Percentiles rank a stretch among this genome's conserved stretches.
phyloP scores from a whole-genome alignment of 129 eudicot species.

The Kitagawia praeruptora region DNA sequence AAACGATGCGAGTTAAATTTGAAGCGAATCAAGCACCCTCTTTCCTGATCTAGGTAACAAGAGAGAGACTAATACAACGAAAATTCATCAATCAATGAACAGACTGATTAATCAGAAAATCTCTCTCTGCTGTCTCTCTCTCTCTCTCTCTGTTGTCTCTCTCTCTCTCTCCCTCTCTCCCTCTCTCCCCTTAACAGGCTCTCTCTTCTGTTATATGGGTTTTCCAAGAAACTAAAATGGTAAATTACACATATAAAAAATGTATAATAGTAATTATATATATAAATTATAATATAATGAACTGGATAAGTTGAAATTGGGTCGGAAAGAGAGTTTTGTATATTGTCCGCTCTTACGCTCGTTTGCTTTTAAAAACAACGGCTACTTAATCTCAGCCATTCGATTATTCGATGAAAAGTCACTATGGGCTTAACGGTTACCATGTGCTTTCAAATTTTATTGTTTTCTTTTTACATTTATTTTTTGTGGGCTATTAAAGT shows the following conservation, averaged over 20 bases:
- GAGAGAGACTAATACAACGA: constrained; percentile 20
- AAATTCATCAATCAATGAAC: constrained; percentile 12
- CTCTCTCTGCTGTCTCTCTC: not conserved
- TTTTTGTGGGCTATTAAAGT: not conserved
- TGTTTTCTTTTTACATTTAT: not conserved
- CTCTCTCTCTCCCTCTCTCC: not conserved
- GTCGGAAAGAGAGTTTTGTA: constrained; percentile 42
- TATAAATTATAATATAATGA: constrained; percentile 6
- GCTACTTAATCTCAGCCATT: constrained; percentile 61
- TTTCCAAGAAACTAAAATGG: not conserved
- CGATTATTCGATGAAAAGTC: constrained; percentile 18
- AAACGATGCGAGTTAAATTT: not conserved
- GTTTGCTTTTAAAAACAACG: constrained; percentile 48
- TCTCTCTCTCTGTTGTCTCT: constrained; percentile 7
- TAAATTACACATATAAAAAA: constrained; percentile 4
- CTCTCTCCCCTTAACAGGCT: constrained; percentile 1
- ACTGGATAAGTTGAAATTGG: constrained; percentile 25
- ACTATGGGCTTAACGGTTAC: constrained; percentile 1
- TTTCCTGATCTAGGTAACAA: not conserved
- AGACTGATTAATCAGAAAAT: constrained; percentile 18
- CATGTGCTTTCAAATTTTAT: constrained; percentile 5
- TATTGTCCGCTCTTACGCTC: constrained; percentile 35
- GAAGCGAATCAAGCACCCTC: not conserved
- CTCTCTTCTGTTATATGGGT: not conserved
- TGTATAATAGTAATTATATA: not conserved